These are phyloP conservation scores for Cryphonectria radicalis DNA, from an alignment of 2,329 filamentous ascomycete species.

Conservation along the genomic window DNA sequence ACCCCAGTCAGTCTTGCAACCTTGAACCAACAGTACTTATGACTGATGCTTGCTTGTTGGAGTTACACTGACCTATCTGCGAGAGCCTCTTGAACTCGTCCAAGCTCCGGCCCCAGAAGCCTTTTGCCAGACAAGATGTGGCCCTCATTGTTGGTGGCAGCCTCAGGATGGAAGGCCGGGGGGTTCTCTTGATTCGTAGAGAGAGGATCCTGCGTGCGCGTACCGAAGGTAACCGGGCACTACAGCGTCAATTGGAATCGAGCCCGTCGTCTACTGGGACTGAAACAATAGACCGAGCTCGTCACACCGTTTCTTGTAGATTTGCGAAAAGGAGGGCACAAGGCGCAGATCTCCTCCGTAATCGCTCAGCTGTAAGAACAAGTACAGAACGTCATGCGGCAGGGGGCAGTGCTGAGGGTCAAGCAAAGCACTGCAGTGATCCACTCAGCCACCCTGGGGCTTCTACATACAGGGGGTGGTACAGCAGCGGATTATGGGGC, in stretches of 20 bases:
- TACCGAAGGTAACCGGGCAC: neutral
- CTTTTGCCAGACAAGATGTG: slow-evolving; percentile 51
- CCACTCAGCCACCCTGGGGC: neutral
- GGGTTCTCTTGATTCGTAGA: neutral
- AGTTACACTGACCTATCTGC: slow-evolving; percentile 51
- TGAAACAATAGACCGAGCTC: neutral
- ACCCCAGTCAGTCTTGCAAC: slow-evolving; percentile 22
- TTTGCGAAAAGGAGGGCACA: neutral
- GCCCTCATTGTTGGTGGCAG: slow-evolving; percentile 50
- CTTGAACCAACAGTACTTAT: neutral
- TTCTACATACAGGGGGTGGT: neutral
- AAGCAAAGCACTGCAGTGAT: neutral
- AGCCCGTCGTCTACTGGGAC: neutral
- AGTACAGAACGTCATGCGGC: slow-evolving; percentile 8
- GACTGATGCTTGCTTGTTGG: neutral
- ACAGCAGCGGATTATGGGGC: neutral
- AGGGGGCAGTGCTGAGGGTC: neutral
- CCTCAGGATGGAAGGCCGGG: neutral
- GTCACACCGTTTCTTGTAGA: neutral
- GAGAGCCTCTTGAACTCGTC: slow-evolving; percentile 64
- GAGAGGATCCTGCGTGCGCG: neutral
- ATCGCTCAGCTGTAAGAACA: neutral
- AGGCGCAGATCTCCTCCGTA: neutral
- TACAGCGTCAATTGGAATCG: neutral
- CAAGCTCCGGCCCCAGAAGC: slow-evolving; percentile 62